phyloP scores from a whole-genome alignment of 768 basidiomycete genomes.

The Pleurotus cornucopiae region DNA sequence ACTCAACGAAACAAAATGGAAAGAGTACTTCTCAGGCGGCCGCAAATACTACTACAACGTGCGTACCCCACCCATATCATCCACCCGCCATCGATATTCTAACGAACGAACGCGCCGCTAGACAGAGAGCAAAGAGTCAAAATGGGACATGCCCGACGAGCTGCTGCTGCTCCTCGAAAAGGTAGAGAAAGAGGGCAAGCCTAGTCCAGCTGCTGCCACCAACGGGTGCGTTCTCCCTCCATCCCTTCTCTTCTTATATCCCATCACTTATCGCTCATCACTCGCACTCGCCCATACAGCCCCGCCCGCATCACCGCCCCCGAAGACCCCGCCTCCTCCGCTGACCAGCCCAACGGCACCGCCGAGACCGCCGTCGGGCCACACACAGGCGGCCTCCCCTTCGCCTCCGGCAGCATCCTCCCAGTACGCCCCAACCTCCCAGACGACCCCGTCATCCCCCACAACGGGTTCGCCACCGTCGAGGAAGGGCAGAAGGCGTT shows the following conservation, averaged over 20 bases:
- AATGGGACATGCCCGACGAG: slow-evolving; percentile 98
- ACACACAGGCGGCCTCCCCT: slow-evolving; percentile 56
- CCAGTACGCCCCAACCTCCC: slow-evolving; percentile 78
- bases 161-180: slow-evolving; percentile 79
- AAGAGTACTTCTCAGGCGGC: slow-evolving; percentile 91
- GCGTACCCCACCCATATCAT: neutral
- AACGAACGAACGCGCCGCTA: slow-evolving; percentile 21
- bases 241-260: neutral
- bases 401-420: slow-evolving; percentile 53
- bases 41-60: slow-evolving; percentile 89
- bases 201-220: slow-evolving; percentile 11
- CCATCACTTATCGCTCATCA: neutral
- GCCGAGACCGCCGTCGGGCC: slow-evolving; percentile 40
- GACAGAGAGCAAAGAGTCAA: slow-evolving; percentile 87
- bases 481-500: slow-evolving; percentile 96
- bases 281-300: slow-evolving; percentile 6
- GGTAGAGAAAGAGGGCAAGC: slow-evolving; percentile 71
- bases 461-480: slow-evolving; percentile 80
- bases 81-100: too few relatives aligned
- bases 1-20: slow-evolving; percentile 89
- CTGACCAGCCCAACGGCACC: slow-evolving; percentile 46
- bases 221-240: slow-evolving; percentile 13
- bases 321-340: slow-evolving; percentile 43
- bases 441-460: slow-evolving; percentile 84
- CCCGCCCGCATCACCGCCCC: slow-evolving; percentile 22